Percentiles rank a stretch among this genome's conserved stretches.
These are phyloP conservation scores for Falciphora oryzae DNA, from an alignment of 2,329 filamentous ascomycete species.

Conservation along the genomic window DNA sequence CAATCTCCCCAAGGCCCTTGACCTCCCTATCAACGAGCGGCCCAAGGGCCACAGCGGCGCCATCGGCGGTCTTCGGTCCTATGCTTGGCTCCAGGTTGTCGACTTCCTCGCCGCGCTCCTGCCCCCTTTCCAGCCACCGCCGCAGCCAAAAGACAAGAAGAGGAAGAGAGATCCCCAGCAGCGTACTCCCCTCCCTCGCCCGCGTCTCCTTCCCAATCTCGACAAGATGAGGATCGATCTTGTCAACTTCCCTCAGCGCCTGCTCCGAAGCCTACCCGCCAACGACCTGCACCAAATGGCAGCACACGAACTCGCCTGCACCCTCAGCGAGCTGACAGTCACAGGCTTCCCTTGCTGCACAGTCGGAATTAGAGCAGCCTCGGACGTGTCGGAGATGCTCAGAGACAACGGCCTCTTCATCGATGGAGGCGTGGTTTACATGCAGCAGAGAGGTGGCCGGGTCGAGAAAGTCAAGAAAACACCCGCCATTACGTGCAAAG, in stretches of 20 bases:
- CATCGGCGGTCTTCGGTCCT: constrained; percentile 48
- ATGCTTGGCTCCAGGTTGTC: constrained; percentile 47
- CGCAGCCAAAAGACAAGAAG: constrained; percentile 27
- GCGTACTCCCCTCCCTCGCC: constrained; percentile 17
- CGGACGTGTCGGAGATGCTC: constrained; percentile 45
- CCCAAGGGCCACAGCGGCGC: constrained; percentile 39
- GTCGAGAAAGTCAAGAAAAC: constrained; percentile 13
- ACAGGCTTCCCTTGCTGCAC: constrained; percentile 47
- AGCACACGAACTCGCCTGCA: constrained; percentile 47
- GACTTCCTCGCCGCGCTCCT: constrained; percentile 47
- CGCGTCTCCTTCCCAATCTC: constrained; percentile 42
- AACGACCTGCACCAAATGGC: constrained; percentile 46
- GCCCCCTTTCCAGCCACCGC: constrained; percentile 42
- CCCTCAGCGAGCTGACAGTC: constrained; percentile 45
- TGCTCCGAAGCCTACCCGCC: constrained; percentile 37
- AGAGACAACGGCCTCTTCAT: constrained; percentile 48
- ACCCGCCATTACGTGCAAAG: constrained; percentile 34
- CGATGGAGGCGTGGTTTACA: constrained; percentile 37
- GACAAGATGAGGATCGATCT: constrained; percentile 45
- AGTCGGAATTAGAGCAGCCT: constrained; percentile 38
- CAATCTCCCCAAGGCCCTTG: constrained; percentile 34
- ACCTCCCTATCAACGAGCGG: constrained; percentile 36
- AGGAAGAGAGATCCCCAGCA: neutral
- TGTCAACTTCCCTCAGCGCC: constrained; percentile 45
- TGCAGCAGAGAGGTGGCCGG: constrained; percentile 25